Evolutionary conservation across 345 rosid genomes (phyloP), one percentile per base, ranked within the genome.

Genomic region (Arabidopsis thaliana): DNA sequence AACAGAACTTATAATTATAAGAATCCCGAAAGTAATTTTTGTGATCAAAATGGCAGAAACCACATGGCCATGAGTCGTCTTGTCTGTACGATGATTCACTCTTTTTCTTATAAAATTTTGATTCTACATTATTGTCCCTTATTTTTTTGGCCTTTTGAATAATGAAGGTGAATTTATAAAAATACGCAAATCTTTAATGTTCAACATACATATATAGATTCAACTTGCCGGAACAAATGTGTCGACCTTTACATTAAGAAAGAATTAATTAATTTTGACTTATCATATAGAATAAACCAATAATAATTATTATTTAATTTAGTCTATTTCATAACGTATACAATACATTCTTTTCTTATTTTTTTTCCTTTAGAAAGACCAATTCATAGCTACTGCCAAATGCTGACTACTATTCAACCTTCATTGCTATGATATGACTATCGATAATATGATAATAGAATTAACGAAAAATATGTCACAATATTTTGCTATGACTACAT

Each of bases 31-130:
- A 74, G 65, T 59, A 74, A 65, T 59, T 65, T 40, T 65, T 65
- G 66, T 65, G 38, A 65, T 74, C 38, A 34, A 65, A 56, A 56
- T 65, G 65, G 78, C 59, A 74, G 65, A 58, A 74, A 53, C 32
- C 78, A 74, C 78, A 65, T 74, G 78, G 78, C 58, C 65, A 65
- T 36, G 78, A 73, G 34, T 70, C 49, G 56, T 73, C 78, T 42
- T 65, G 59, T 74, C 72, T 74, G 78, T 73, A 64, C 56, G 58
- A 65, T 73, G 78, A 65, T 65, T 34, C 59, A 46, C n/a, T 34
- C 34, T 33, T 57, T 57, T 56, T 66, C 28, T 41, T 37, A 37
- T 52, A 66, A 22, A 37, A 50, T 0, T 23, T 41, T 61, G 44
- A 52, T 28, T 28, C 33, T 23, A 50, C 51, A 61, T 72, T 51